Conservation (phyloP, 805 yeast species). For the Clavispora asparagi region DNA sequence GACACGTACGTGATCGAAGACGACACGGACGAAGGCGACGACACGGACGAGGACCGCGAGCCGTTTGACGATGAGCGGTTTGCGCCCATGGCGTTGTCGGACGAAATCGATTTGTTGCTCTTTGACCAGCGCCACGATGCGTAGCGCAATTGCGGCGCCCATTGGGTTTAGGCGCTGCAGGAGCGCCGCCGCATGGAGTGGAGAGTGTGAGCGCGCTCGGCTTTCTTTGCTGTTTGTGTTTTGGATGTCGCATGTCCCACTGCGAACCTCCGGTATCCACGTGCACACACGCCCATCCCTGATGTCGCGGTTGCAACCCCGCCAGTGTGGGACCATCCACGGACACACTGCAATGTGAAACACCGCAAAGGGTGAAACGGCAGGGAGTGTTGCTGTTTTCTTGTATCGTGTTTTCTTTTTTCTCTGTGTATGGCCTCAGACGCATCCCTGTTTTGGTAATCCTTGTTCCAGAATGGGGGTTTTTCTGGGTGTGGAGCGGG, state of each 20-base stretch:
- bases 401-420: too few relatives aligned
- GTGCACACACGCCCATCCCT: background rate
- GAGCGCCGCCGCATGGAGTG: background rate
- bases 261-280: background rate
- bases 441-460: too few relatives aligned
- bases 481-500: background rate
- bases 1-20: slow-evolving; percentile 5
- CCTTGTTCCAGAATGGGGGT: too few relatives aligned
- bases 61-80: slow-evolving; percentile 1
- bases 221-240: background rate
- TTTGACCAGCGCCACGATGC: background rate
- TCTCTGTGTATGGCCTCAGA: too few relatives aligned
- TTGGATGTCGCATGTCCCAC: background rate
- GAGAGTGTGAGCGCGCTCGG: background rate
- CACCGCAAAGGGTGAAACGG: too few relatives aligned
- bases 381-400: too few relatives aligned
- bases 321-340: too few relatives aligned
- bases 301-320: too few relatives aligned
- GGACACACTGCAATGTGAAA: too few relatives aligned
- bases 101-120: slow-evolving; percentile 1
- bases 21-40: slow-evolving; percentile 11
- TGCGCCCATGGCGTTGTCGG: background rate
- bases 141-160: background rate
- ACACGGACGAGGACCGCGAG: slow-evolving; percentile 7
- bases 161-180: background rate